phyloP scores from a whole-genome alignment of 495 filamentous ascomycete genomes.

The Penicillium paxilli region DNA sequence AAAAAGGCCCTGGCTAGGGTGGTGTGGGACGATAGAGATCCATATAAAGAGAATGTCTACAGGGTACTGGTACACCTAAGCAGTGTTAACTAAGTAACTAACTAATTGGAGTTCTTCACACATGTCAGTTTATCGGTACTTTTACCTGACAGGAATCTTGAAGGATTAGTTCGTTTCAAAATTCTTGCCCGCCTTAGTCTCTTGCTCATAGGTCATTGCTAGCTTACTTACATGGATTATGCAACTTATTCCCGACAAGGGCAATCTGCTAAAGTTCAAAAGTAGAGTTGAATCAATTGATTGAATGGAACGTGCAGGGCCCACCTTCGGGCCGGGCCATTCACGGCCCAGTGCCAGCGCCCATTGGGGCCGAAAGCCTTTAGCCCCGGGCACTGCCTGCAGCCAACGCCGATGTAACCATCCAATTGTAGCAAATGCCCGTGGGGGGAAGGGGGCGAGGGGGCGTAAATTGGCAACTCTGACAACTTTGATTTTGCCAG shows the following conservation, averaged over 20 bases:
- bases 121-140: too few species aligned
- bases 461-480: too few species aligned
- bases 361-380: neutral
- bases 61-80: too few species aligned
- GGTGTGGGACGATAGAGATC: neutral
- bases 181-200: too few species aligned
- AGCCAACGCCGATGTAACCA: neutral
- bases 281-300: too few species aligned
- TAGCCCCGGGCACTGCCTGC: neutral
- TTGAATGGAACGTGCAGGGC: neutral
- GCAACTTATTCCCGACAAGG: neutral
- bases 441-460: neutral
- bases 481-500: too few species aligned
- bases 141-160: too few species aligned
- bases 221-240: neutral
- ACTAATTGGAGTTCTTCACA: too few species aligned
- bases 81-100: too few species aligned
- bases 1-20: neutral
- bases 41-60: neutral
- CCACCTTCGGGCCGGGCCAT: conserved; percentile 3
- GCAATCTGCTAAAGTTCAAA: neutral
- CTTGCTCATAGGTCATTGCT: neutral
- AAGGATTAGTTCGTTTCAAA: too few species aligned
- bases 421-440: neutral
- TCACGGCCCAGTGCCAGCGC: neutral